phyloP scores from a whole-genome alignment of 2,329 filamentous ascomycete genomes.

The Periconia sp. region DNA sequence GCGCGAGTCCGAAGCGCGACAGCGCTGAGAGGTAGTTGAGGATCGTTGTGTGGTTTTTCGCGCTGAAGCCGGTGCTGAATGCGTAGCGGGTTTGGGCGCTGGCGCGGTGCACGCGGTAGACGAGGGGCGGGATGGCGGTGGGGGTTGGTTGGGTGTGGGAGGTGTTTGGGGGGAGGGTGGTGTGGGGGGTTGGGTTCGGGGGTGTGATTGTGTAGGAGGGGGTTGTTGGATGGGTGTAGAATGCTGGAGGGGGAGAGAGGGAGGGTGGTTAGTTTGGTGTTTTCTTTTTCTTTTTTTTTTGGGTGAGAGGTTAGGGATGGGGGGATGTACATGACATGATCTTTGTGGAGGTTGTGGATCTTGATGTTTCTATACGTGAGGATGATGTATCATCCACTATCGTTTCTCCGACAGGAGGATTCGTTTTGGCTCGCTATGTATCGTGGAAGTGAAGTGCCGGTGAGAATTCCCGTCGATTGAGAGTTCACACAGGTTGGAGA shows the following conservation, averaged over 20 bases:
- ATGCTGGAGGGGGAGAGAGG: not conserved
- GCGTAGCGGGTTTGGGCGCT: conserved; percentile 33
- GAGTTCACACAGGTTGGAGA: no score
- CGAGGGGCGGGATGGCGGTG: conserved; percentile 24
- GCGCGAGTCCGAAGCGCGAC: conserved; percentile 31
- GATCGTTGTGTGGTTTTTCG: conserved; percentile 41
- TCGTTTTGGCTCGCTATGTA: no score
- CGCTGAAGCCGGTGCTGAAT: conserved; percentile 32
- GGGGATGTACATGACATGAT: no score
- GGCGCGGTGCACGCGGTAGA: conserved; percentile 35
- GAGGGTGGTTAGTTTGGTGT: not conserved
- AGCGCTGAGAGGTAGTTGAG: conserved; percentile 24
- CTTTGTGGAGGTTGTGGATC: no score
- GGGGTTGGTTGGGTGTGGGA: conserved; percentile 1
- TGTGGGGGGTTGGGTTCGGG: not conserved
- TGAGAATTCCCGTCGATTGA: no score
- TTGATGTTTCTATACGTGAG: no score
- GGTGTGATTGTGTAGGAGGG: not conserved
- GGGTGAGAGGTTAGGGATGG: no score
- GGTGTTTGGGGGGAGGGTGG: not conserved
- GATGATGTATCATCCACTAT: no score
- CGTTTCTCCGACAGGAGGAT: no score
- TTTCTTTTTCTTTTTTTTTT: no score
- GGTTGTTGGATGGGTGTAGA: not conserved
- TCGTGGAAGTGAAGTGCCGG: no score